Evolutionary conservation across 2,329 filamentous ascomycete genomes (phyloP), one percentile per base, ranked within the genome.

Genomic region (Colletotrichum sp.): DNA sequence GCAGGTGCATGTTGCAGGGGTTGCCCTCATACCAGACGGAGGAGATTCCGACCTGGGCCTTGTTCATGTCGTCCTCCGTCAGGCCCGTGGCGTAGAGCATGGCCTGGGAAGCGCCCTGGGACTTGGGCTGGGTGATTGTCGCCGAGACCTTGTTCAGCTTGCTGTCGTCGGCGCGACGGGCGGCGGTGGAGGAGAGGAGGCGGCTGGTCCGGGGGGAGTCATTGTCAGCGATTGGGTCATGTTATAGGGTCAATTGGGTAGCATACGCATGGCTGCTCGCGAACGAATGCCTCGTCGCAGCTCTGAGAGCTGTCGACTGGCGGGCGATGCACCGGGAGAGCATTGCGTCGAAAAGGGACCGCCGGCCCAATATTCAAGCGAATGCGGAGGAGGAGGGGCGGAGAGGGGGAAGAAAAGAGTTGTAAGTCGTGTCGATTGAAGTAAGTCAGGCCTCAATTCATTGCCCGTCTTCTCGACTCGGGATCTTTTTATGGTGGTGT

Each of bases 11-110:
- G 88, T 99, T 99, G 90, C 97, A 99, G 30, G 97, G 97, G 87
- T 99, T 99, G 74, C 97, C 97, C 80, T 95, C 94, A 87, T 96
- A 98, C 97, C 97, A 99, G 77, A 99, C 96, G 8, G 96, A 98
- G 57, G 96, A 98, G 84, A 99, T 99, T 79, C 97, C 97, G 80
- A 99, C 94, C 88, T 99, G 98, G 30, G 97, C 94, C 89, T 99
- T 99, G 88, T 94, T 93, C 93, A 99, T 95, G 85, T 98, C 96
- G 72, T 91, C 90, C 82, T 98, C 95, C 57, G 88, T 92, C 81
- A 99, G 89, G 70, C 98, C 98, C 2, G 96, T 98, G 79, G 95
- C 97, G 89, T 98, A 99, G 73, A 99, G 90, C 98, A 99, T 99
- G 78, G 98, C 97, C 88, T 99, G 97, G 57, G 97, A 99, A 71